These are phyloP conservation scores for Haematococcus sp. DNA, from an alignment of 139 green algal species.

Conservation along the genomic window DNA sequence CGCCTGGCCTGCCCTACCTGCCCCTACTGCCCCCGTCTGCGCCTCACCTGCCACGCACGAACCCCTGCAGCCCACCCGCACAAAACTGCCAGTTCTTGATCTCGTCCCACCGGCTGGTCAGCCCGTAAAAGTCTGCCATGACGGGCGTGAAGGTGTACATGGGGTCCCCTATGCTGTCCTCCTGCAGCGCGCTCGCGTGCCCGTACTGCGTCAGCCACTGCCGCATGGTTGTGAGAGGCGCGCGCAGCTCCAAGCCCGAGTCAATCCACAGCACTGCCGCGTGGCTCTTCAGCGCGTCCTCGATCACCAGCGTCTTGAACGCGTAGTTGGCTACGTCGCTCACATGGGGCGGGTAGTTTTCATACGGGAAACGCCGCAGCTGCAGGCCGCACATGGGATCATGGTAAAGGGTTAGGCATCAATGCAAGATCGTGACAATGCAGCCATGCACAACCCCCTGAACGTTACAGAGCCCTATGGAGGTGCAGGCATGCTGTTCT, in stretches of 20 bases:
- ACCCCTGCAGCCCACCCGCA: conserved; percentile 28
- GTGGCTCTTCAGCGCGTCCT: conserved; percentile 9
- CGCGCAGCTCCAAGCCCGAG: conserved; percentile 33
- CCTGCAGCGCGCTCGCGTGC: conserved; percentile 19
- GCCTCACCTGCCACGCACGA: conserved; percentile 14
- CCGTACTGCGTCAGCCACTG: conserved; percentile 11
- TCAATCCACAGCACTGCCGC: conserved; percentile 40
- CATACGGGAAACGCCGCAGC: conserved; percentile 24
- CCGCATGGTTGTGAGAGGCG: conserved; percentile 9
- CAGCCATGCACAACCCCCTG: no score
- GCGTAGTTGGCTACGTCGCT: conserved; percentile 37
- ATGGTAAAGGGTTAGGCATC: no score
- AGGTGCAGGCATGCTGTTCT: no score
- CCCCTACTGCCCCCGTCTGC: background rate
- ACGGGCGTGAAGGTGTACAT: conserved; percentile 21
- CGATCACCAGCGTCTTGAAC: conserved; percentile 38
- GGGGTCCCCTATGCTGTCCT: conserved; percentile 22
- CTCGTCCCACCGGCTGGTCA: background rate
- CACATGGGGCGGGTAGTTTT: conserved; percentile 30
- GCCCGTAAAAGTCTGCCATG: conserved; percentile 15
- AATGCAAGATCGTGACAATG: no score
- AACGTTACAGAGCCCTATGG: no score
- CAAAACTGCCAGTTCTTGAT: conserved; percentile 20
- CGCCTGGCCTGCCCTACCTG: background rate
- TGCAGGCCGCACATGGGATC: background rate